Evolutionary conservation across 257 asterid species (phyloP), one percentile per base, ranked within the genome.

Genomic region (Penstemon barbatus): DNA sequence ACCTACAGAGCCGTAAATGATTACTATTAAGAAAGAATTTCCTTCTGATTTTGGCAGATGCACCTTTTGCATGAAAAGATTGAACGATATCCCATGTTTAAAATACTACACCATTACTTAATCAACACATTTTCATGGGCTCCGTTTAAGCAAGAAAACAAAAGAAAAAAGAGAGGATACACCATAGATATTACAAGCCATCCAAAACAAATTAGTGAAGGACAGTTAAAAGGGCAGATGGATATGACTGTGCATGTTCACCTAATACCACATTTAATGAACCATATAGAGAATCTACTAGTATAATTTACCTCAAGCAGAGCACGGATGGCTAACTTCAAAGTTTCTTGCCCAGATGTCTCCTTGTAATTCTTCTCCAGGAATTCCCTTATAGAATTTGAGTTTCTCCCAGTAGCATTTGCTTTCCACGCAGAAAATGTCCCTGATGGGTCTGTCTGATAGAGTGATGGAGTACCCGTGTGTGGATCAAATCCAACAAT

Each of bases 391-490:
- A 87, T 84, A 9, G 97, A 88, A 81, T 90, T 93, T 60, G 97
- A 93, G 82, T 90, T 90, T 75, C 99, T 84, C 73, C 97, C 99
- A 54, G 99, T 90, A 15, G 99, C 96, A 83, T 93, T 93, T 44
- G 99, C 99, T 74, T 90, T 90, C 99, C 99, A 93, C 18, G 99
- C 96, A 7, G 99, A 93, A 77, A 93, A 93, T 25, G 99, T 93
- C 15, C 99, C 99, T 0, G 99, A 93, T 44, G 99, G 99, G 72
- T 93, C 99, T 13, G 99, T 93, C 82, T 93, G 99, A 73, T 93
- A 93, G 48, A 93, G 96, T 45, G 96, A 71, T 54, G 99, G 99
- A 72, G 69, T 82, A 49, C 82, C 91, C 0, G 94, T 87, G 83
- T 93, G 87, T n/a, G 99, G 99, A 78, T 93, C 99, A 73, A 93